phyloP scores from a whole-genome alignment of 78 protist species.

The Cavenderia fasciculata region DNA sequence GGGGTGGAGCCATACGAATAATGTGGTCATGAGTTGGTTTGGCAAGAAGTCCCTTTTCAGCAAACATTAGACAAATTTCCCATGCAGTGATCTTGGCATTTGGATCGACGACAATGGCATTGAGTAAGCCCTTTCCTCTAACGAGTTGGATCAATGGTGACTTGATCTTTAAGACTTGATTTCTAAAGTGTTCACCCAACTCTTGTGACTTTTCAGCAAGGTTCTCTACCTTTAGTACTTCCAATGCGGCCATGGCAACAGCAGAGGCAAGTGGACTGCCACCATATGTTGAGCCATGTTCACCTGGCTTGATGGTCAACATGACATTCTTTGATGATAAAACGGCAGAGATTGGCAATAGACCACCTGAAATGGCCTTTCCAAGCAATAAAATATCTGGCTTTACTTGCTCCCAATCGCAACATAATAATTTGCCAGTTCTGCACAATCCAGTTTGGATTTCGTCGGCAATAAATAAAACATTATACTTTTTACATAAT shows the following conservation, averaged over 20 bases:
- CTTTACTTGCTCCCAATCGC: conserved; percentile 77
- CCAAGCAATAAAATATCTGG: conserved; percentile 96
- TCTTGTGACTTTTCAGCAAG: conserved; percentile 83
- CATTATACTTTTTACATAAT: conserved; percentile 95
- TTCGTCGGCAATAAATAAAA: conserved; percentile 97
- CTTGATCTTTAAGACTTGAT: conserved; percentile 29
- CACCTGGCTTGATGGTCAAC: conserved; percentile 92
- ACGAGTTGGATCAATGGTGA: conserved; percentile 50
- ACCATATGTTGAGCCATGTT: conserved; percentile 98
- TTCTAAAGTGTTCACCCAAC: conserved; percentile 57
- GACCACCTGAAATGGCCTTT: conserved; percentile 97
- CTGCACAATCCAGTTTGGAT: conserved; percentile 97
- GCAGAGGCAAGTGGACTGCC: conserved; percentile 97
- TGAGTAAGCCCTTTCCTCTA: conserved; percentile 89
- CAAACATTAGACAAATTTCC: conserved; percentile 89
- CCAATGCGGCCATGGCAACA: conserved; percentile 95
- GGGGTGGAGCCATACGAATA: conserved; percentile 98
- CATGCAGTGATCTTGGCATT: conserved; percentile 79
- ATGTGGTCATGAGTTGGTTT: conserved; percentile 97
- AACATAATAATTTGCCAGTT: conserved; percentile 86
- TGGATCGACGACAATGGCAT: conserved; percentile 91
- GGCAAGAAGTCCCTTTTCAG: conserved; percentile 92
- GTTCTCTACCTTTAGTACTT: conserved; percentile 92
- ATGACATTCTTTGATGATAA: conserved; percentile 87
- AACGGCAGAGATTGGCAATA: conserved; percentile 93